Evolutionary conservation across 805 yeast species (phyloP).

Genomic region (Teunomyces lycoperdinae): DNA sequence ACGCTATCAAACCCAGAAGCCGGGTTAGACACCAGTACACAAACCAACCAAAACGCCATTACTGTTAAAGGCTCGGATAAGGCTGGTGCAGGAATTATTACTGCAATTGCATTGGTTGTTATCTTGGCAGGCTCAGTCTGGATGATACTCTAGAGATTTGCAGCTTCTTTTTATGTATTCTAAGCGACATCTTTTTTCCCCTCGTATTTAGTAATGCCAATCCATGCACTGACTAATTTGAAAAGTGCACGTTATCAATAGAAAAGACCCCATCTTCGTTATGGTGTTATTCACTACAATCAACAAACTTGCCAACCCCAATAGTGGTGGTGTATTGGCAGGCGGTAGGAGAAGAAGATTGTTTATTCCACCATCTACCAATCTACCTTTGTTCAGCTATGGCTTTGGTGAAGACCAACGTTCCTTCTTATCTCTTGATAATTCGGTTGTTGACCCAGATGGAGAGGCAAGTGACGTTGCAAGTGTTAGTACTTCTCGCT

Average conservation of each 20-base stretch:
- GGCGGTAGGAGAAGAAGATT: constrained; percentile 39
- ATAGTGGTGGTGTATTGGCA: constrained; percentile 18
- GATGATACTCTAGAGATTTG: constrained; percentile 55
- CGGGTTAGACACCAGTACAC: constrained; percentile 49
- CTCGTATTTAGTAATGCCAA: too few species aligned
- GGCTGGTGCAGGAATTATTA: constrained; percentile 88
- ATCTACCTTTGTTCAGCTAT: constrained; percentile 39
- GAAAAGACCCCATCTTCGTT: not conserved
- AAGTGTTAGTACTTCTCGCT: constrained; percentile 39
- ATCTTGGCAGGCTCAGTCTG: constrained; percentile 70
- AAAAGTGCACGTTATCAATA: not conserved
- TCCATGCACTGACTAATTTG: not conserved
- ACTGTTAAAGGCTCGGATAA: constrained; percentile 50
- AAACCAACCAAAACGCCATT: constrained; percentile 41
- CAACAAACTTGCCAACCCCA: constrained; percentile 41
- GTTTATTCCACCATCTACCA: constrained; percentile 45
- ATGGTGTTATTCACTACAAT: constrained; percentile 43
- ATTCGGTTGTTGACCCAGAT: constrained; percentile 26
- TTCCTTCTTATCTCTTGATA: constrained; percentile 40
- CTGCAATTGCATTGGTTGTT: constrained; percentile 66
- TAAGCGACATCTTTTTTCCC: not conserved
- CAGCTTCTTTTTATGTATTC: not conserved
- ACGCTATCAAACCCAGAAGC: constrained; percentile 35
- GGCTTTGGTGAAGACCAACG: constrained; percentile 45
- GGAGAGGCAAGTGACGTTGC: constrained; percentile 36